Percentiles rank a stretch among this genome's conserved stretches.
Evolutionary conservation across 352 stramenopile species (phyloP).

Genomic region (Lagenidium sp.): DNA sequence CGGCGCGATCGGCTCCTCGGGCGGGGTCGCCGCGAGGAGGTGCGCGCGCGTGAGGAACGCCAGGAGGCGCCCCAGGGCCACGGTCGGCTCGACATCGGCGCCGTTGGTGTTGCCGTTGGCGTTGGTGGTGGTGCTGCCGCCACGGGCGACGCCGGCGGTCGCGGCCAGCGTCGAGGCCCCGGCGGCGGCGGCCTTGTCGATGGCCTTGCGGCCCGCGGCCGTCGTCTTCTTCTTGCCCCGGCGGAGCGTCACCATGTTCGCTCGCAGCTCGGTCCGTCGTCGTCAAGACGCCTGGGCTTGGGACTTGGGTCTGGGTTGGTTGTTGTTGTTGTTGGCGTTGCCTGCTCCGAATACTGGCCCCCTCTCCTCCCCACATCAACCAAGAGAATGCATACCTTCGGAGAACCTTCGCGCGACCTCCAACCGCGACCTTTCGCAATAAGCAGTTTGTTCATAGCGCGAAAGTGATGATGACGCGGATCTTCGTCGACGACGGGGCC

Average conservation of each 20-base stretch:
- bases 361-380: constrained; percentile 7
- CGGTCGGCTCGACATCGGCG: neutral
- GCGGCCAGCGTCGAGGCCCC: no score
- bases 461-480: neutral
- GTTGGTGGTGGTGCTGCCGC: no score
- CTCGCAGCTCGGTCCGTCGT: neutral
- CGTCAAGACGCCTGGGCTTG: no score
- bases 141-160: no score
- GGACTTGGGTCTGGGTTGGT: no score
- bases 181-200: constrained; percentile 35
- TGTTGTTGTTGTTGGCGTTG: constrained; percentile 12
- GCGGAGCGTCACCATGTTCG: constrained; percentile 56
- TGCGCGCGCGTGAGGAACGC: constrained; percentile 35
- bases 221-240: constrained; percentile 61
- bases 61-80: constrained; percentile 26
- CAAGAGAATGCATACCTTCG: constrained; percentile 13
- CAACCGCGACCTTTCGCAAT: constrained; percentile 7
- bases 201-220: constrained; percentile 39
- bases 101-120: constrained; percentile 1
- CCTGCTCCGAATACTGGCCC: constrained; percentile 12
- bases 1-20: constrained; percentile 4
- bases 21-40: no score
- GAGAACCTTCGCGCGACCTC: constrained; percentile 15
- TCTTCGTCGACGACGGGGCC: no score
- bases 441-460: neutral